A percentile compares a stretch with the other conserved stretches of the same genome.
These are phyloP conservation scores for Suillus luteus DNA, from an alignment of 768 basidiomycete genomes.

Conservation along the genomic window DNA sequence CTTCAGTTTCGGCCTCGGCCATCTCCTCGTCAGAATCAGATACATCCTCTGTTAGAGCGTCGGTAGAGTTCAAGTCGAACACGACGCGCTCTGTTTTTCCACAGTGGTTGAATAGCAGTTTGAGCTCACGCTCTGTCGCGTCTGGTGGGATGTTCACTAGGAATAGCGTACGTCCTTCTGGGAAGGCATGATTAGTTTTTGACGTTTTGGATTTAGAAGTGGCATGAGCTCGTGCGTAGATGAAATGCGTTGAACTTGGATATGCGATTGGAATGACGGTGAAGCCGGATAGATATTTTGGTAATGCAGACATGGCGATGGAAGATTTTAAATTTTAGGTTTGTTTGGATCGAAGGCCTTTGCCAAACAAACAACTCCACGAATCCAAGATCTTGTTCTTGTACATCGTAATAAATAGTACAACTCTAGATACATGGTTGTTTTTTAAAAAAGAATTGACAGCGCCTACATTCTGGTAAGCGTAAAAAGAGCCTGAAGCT, in stretches of 20 bases:
- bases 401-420: background rate
- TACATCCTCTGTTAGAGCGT: slow-evolving; percentile 9
- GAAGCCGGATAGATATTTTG: slow-evolving; percentile 35
- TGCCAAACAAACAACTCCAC: slow-evolving; percentile 17
- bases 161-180: slow-evolving; percentile 77
- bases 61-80: slow-evolving; percentile 53
- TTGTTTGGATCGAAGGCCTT: slow-evolving; percentile 15
- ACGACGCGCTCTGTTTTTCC: slow-evolving; percentile 78
- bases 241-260: slow-evolving; percentile 54
- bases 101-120: slow-evolving; percentile 71
- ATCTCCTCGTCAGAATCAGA: slow-evolving; percentile 29
- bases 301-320: slow-evolving; percentile 12
- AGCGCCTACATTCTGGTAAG: background rate
- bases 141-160: slow-evolving; percentile 89
- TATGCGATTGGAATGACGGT: slow-evolving; percentile 43
- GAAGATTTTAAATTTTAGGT: slow-evolving; percentile 3
- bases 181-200: slow-evolving; percentile 26
- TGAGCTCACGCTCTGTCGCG: slow-evolving; percentile 78
- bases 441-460: background rate
- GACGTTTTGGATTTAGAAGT: slow-evolving; percentile 44
- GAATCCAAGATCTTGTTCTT: no score
- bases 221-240: slow-evolving; percentile 76
- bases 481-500: background rate
- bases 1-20: background rate
- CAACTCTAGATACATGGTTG: background rate